phyloP scores from a whole-genome alignment of 768 basidiomycete species.

The Hericium rajendrae region DNA sequence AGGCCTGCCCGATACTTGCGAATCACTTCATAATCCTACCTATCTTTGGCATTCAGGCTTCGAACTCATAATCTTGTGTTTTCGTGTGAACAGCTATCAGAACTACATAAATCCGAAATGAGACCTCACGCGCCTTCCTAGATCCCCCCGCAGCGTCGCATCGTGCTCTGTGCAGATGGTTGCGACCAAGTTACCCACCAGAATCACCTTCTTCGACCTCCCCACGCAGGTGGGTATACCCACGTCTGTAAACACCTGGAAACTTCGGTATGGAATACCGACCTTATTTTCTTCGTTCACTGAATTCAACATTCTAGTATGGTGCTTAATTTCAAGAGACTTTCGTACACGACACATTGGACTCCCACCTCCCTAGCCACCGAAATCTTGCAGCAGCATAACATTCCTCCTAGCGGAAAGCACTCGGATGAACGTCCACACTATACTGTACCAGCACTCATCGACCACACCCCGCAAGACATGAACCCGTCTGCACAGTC shows the following conservation, averaged over 20 bases:
- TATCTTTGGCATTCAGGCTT: too few relatives aligned
- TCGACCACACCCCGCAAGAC: constrained; percentile 7
- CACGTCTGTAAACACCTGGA: background rate
- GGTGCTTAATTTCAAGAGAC: constrained; percentile 21
- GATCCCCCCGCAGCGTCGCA: too few relatives aligned
- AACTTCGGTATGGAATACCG: background rate
- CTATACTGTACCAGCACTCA: background rate
- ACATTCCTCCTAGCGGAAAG: constrained; percentile 14
- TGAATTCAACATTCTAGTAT: constrained; percentile 6
- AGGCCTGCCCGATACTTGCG: too few relatives aligned
- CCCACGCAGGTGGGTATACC: background rate
- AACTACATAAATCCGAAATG: too few relatives aligned
- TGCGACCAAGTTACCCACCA: background rate
- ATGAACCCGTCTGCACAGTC: constrained; percentile 15
- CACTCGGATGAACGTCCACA: background rate
- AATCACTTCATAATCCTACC: too few relatives aligned
- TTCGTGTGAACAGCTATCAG: too few relatives aligned
- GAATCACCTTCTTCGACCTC: background rate
- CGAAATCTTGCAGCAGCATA: constrained; percentile 17
- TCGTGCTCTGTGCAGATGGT: too few relatives aligned
- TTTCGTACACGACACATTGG: constrained; percentile 21
- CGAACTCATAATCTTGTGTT: too few relatives aligned
- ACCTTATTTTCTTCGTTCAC: background rate
- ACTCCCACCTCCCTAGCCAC: constrained; percentile 18
- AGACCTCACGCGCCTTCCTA: too few relatives aligned